A percentile compares a stretch with the other conserved stretches of the same genome.
These are phyloP conservation scores for Aureobasidium uvarum DNA, from an alignment of 2,329 filamentous ascomycete species.

Conservation along the genomic window DNA sequence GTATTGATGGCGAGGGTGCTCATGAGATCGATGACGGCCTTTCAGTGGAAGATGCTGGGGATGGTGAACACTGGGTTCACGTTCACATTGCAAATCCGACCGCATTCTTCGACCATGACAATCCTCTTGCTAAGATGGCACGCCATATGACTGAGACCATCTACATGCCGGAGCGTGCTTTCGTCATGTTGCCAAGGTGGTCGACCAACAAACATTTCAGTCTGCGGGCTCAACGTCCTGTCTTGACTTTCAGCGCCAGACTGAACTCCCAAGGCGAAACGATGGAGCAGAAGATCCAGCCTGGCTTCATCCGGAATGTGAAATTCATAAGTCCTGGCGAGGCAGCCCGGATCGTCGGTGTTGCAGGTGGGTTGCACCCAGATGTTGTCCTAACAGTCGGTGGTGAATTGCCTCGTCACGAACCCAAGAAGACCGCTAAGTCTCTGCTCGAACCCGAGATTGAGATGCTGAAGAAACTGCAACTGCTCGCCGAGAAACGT, in stretches of 20 bases:
- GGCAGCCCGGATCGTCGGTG: constrained; percentile 29
- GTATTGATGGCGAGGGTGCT: constrained; percentile 67
- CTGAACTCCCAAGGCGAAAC: constrained; percentile 53
- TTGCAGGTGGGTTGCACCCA: constrained; percentile 27
- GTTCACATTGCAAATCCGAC: constrained; percentile 77
- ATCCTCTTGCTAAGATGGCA: constrained; percentile 60
- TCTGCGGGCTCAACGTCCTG: constrained; percentile 53
- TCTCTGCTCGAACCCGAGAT: constrained; percentile 28
- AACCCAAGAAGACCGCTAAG: constrained; percentile 31
- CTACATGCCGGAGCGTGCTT: constrained; percentile 57
- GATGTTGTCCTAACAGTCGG: constrained; percentile 38
- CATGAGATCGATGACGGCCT: constrained; percentile 76
- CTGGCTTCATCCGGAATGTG: constrained; percentile 57
- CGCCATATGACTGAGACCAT: constrained; percentile 57
- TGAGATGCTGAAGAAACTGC: constrained; percentile 31
- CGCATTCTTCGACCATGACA: constrained; percentile 62
- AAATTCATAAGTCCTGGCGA: constrained; percentile 52
- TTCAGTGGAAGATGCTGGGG: constrained; percentile 58
- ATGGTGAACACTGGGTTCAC: constrained; percentile 67
- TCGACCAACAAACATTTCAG: constrained; percentile 55
- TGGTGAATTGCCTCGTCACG: constrained; percentile 34
- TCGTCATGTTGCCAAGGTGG: constrained; percentile 56
- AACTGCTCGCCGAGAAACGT: constrained; percentile 39
- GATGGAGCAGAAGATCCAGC: constrained; percentile 54
- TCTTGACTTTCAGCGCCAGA: constrained; percentile 60